Conservation (phyloP, 2,329 filamentous ascomycete genomes). For the Harringtonia aguacate region DNA sequence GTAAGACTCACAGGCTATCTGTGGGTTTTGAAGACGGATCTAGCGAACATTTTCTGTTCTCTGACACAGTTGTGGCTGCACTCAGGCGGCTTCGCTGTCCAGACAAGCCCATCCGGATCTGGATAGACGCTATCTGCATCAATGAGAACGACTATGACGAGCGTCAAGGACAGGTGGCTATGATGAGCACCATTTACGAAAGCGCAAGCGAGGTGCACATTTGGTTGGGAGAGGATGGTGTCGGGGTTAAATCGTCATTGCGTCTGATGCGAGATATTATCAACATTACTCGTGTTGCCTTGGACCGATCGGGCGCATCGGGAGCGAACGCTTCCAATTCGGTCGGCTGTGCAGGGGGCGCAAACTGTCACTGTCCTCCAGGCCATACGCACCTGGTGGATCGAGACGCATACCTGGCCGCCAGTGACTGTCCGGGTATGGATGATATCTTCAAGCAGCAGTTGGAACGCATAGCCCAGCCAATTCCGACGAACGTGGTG, state of each 20-base stretch:
- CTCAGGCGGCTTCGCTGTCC: neutral
- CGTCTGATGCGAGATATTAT: neutral
- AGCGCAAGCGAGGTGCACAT: constrained; percentile 3
- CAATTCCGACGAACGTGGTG: neutral
- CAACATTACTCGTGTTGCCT: neutral
- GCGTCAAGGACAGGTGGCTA: constrained; percentile 4
- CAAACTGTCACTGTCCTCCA: neutral
- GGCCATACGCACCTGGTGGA: neutral
- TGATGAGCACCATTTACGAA: constrained; percentile 9
- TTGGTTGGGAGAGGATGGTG: constrained; percentile 6
- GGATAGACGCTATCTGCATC: no score
- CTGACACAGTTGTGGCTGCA: neutral
- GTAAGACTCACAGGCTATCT: neutral
- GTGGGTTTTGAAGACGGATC: neutral
- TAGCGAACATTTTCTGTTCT: neutral
- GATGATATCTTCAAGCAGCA: no score
- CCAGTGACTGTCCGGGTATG: neutral
- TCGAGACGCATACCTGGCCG: neutral
- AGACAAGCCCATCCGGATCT: neutral
- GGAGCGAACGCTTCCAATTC: no score
- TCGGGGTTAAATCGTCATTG: neutral
- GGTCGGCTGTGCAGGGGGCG: neutral
- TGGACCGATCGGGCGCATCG: neutral
- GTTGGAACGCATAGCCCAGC: no score
- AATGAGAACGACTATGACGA: constrained; percentile 6